Base-by-base conservation (phyloP, 2,329 filamentous ascomycete genomes). In the Apiospora pterosperma region DNA sequence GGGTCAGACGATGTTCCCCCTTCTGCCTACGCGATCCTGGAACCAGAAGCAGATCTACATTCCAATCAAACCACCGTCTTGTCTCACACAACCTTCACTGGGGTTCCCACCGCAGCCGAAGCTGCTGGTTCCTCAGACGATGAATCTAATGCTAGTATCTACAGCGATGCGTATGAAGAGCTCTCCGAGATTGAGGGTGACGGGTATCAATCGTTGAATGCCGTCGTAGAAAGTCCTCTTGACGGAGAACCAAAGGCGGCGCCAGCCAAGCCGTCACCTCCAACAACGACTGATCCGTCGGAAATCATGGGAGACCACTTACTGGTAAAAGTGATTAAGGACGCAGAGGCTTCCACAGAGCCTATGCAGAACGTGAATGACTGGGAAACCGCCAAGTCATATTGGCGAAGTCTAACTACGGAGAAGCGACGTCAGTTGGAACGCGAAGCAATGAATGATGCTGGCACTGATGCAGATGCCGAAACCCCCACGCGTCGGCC, bases 161-260 rank as follows among this genome's bases (percentile, higher is more conserved):
- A 92, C 73, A 92, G 89, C 68, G 92, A 94, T 76, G 91, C 91
- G 1, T 90, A 90, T 63, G 92, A 94, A 76, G 90, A 93, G 66
- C 79, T 90, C 0, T 86, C 86, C 0, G 88, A 92, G 16, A 72
- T 82, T 4, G 88, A 90, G 42, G 85, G 84, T 2, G 85, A 86
- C 59, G 91, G 89, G 0, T 94, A 92, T 71, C 82, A 88, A 71
- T 93, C 90, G 5, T 81, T 94, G 8, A 85, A 93, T 75, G 91
- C 91, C 12, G 85, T 93, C 10, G 83, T 92, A 1, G 85, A 89
- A 23, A 87, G 83, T 59, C 87, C 90, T 4, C 70, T 81, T 1
- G 67, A 73, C 61, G 87, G 61, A 85, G 81, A 59, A 84, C 86
- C 25, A 5, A 28, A 28, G n/a, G 6, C 59, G 3, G 36, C 23